Base-by-base conservation (phyloP, 257 asterid species). In the Solanum chilense region DNA sequence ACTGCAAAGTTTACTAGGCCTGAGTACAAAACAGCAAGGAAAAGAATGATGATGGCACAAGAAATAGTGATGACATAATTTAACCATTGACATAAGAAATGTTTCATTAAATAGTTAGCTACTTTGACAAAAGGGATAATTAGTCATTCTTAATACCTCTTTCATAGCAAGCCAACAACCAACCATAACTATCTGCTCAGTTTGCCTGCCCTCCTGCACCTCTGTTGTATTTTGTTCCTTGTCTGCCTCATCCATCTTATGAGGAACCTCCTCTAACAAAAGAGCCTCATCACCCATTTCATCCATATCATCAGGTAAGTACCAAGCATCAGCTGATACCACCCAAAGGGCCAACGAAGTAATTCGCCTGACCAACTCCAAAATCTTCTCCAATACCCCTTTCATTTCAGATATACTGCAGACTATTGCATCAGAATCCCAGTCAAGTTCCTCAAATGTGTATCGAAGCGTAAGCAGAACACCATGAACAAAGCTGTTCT, bases 161-260 rank as follows among this genome's bases (percentile, higher is more conserved):
- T 97, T 97, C 99, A 97, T 97, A 52, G 98, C 98, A 90, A 97
- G 98, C 99, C 99, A 97, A 92, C 98, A 95, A 89, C 99, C 98
- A 91, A 97, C 98, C 99, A 97, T 94, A 82, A 97, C 96, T 82
- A 93, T 92, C 91, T 97, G 99, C 44, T 93, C 98, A 9, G 97
- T 91, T 20, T 92, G 92, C 88, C 93, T 85, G 83, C 33, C 85
- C 85, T 93, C 98, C 88, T 81, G 94, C 82, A 29, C 86, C 68
- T 25, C 68, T 87, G 89, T 88, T 20, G 88, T 74, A 86, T 27
- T 92, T 87, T 91, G 88, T 64, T 60, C 90, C 86, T 92, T 94
- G 87, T 87, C 93, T 68, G 85, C 85, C 76, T 86, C 82, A 74
- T 89, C 94, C 60, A 84, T 90, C 86, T 90, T 94, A 90, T 49